These are phyloP conservation scores for Rhodotorula diobovata DNA, from an alignment of 768 basidiomycete genomes.

Conservation along the genomic window DNA sequence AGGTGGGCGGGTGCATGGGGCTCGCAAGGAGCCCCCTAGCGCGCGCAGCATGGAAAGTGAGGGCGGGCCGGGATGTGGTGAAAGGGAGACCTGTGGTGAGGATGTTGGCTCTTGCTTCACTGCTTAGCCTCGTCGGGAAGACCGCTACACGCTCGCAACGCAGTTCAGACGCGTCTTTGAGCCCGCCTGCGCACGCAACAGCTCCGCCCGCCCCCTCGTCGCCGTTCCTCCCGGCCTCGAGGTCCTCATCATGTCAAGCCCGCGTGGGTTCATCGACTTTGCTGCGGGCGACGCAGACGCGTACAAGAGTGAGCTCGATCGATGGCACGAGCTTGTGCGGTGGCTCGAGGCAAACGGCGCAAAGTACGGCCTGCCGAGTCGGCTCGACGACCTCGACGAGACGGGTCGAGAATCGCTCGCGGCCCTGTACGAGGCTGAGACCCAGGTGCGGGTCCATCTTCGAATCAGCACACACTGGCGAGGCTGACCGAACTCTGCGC, in stretches of 20 bases:
- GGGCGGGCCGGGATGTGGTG: too few relatives aligned
- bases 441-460: constrained; percentile 12
- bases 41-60: neutral
- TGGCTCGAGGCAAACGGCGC: constrained; percentile 50
- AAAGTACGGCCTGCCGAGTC: constrained; percentile 52
- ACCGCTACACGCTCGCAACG: too few relatives aligned
- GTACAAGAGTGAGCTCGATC: constrained; percentile 42
- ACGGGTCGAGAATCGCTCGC: constrained; percentile 52
- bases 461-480: constrained; percentile 22
- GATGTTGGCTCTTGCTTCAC: too few relatives aligned
- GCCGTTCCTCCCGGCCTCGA: neutral
- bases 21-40: neutral
- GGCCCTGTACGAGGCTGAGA: constrained; percentile 31
- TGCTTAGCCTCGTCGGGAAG: too few relatives aligned
- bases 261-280: constrained; percentile 48
- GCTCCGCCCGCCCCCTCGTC: neutral
- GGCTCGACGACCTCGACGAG: constrained; percentile 50
- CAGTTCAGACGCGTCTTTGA: too few relatives aligned
- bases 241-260: neutral
- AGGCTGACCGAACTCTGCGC: neutral
- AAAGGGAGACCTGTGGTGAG: neutral
- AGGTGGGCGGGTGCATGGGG: neutral
- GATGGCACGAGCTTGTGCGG: constrained; percentile 47
- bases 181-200: neutral
- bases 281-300: constrained; percentile 50